Evolutionary conservation across 2,329 filamentous ascomycete species (phyloP), one percentile per base, ranked within the genome.

Genomic region (Exophiala calicioides): DNA sequence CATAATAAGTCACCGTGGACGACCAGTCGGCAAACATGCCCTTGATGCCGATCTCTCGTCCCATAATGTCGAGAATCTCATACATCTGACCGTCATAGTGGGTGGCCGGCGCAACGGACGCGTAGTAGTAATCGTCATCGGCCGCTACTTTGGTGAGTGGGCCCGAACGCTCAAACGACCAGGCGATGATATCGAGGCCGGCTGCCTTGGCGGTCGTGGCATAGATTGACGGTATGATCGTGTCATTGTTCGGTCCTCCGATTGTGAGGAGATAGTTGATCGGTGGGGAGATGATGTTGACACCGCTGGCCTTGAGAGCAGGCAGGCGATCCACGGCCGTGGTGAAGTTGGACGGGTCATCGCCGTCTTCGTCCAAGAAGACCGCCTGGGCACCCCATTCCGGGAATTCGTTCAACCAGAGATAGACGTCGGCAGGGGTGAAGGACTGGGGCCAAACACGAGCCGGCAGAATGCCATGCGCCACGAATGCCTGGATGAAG

Each of bases 1-100:
- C 84, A 65, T 85, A 88, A 56, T 84, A 87, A 0, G 82, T 85
- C 5, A 80, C 76, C 0, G 83, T 85, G 8, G 80, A 79, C 12
- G 78, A 77, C 85, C 84, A 88, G 62, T 88, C 85, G 3, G 78
- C 77, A 58, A 88, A 88, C 52, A 88, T 74, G 3, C 74, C 81
- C 21, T 69, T 65, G 10, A 85, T 78, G 1, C 78, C 77, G 7
- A 87, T 77, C 57, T 86, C 67, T 54, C 75, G 70, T 2, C 72
- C 77, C 49, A 88, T 67, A 1, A 85, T 81, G 56, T 88, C 77
- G 27, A 88, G 62, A n/a, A 86, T 71, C 19, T 73, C 77, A 60
- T 79, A 86, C 59, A 84, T 76, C 52, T 87, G 82, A 2, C 84
- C 84, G 55, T 88, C 84, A 26, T 76, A 78, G 43, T 74, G 72